phyloP scores from a whole-genome alignment of 352 stramenopile species.

The Pythium plurisporium region DNA sequence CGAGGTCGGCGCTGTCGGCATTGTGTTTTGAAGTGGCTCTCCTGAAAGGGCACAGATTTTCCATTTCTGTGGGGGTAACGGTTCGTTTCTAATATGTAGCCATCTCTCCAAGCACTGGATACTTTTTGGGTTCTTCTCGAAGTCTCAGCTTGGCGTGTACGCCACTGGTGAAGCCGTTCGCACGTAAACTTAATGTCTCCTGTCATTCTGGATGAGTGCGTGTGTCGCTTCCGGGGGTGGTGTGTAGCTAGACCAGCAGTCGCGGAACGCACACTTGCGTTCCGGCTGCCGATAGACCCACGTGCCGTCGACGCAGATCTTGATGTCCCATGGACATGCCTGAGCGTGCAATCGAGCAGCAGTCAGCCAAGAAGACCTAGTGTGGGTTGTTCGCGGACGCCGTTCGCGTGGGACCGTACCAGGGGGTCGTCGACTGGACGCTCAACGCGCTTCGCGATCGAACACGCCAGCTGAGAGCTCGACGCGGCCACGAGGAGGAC shows the following conservation, averaged over 20 bases:
- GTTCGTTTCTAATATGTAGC: background rate
- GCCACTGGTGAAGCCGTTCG: too few relatives aligned
- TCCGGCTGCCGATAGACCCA: constrained; percentile 56
- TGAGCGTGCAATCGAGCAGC: constrained; percentile 8
- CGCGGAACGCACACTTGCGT: constrained; percentile 41
- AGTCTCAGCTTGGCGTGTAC: too few relatives aligned
- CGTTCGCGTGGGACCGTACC: constrained; percentile 24
- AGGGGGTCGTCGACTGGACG: constrained; percentile 30
- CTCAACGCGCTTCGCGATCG: background rate
- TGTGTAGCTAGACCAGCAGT: constrained; percentile 34
- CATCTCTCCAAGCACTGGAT: too few relatives aligned
- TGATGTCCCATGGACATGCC: constrained; percentile 59
- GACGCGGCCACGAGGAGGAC: background rate
- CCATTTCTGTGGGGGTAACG: background rate
- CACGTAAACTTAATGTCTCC: too few relatives aligned
- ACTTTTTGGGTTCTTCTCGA: too few relatives aligned
- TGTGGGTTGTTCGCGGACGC: background rate
- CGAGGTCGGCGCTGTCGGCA: constrained; percentile 4
- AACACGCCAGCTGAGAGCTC: background rate
- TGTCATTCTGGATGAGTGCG: background rate
- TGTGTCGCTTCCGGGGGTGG: background rate
- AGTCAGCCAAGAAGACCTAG: background rate
- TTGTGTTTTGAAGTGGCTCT: background rate
- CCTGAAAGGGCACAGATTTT: background rate
- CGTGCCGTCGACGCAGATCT: constrained; percentile 56